Base-by-base conservation (phyloP, 1,139 yeast genomes). In the Casaregolazyma suthepensis region DNA sequence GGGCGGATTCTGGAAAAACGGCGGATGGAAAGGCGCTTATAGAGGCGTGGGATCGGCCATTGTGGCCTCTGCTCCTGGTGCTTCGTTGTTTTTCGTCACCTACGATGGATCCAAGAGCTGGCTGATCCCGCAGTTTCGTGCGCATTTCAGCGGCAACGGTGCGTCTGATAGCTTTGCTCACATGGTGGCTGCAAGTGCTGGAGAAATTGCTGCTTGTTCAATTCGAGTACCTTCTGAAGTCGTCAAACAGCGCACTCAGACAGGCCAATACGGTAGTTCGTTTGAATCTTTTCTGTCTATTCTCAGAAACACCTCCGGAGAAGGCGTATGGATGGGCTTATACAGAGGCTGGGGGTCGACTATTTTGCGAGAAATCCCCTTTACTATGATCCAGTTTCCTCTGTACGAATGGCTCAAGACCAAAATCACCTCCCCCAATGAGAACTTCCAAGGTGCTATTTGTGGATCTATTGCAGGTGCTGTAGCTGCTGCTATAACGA, bases 151-250 rank as follows among this genome's bases (percentile, higher is more conserved):
- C 40, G 67, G 67, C 18, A 68, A 66, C n/a, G 69, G 67, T 38
- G 46, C 70, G 3, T 72, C 76, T 2, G 72, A 74, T 43, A 76
- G 79, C 0, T 40, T 75, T 0, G 74, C 79, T 0, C 98, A 93
- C 66, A 91, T 93, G 98, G 59, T 81, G 3, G 78, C 94, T 13
- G 96, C 98, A 0, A 85, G 96, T 1, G 66, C 83, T 31, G 99
- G 99, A 50, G 99, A 93, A 67, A 75, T 91, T 9, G 86, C 94
- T 1, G 99, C 99, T 0, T 93, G 99, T 66, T 71, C 86, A 54
- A 94, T 93, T 1, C 76, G 99, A 55, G 99, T 94, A 0, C 99
- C 99, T 0, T 96, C 96, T 0, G 99, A 93, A 66, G 96, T 93
- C 38, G 82, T 93, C 64, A 93, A 94, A 69, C 99, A 93, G 70